Base-by-base conservation (phyloP, 345 rosid species). In the Eutrema heterophyllum region DNA sequence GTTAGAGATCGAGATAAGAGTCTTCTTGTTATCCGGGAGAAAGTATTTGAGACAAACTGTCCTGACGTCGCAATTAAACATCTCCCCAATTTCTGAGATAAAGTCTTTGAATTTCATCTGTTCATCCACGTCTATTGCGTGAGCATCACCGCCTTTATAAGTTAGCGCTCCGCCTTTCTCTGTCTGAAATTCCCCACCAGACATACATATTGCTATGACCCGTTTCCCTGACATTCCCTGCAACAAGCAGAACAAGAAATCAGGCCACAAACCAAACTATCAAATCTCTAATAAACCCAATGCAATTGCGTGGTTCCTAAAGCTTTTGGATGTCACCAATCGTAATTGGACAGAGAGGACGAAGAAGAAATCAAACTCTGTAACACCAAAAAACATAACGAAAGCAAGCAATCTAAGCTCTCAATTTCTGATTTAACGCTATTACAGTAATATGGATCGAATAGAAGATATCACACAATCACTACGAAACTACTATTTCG, bases 1-100 rank as follows among this genome's bases (percentile, higher is more conserved):
- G 12, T 71, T 78, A 3, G 81, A 87, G 48, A 94, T 81, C 79
- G 93, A 84, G 78, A 91, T 94, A 40, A 94, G 89, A 0, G 95
- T 91, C 77, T 85, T 91, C 72, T 69, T 88, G 82, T 93, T 89
- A 53, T 91, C 89, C 0, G 98, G 98, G 50, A 93, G 96, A 52
- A 91, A 91, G 83, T 93, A 93, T 58, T 89, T 91, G 39, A 93
- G 79, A 57, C 82, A 84, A 75, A 93, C 85, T 5, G 80, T 85
- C 24, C 96, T 93, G 12, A 61, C 48, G 27, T 77, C 76, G 33
- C 80, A 77, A 32, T 71, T 77, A 0, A 77, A 77, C 72, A 77
- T 66, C 72, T 77, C 80, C 6, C 76, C 80, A 13, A 77, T 71
- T 18, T 77, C 80, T 11, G 80, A 65, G 15, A 71, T 24, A 6